These are phyloP conservation scores for Ambrosia trifida DNA, from an alignment of 129 eudicot species.

Conservation along the genomic window DNA sequence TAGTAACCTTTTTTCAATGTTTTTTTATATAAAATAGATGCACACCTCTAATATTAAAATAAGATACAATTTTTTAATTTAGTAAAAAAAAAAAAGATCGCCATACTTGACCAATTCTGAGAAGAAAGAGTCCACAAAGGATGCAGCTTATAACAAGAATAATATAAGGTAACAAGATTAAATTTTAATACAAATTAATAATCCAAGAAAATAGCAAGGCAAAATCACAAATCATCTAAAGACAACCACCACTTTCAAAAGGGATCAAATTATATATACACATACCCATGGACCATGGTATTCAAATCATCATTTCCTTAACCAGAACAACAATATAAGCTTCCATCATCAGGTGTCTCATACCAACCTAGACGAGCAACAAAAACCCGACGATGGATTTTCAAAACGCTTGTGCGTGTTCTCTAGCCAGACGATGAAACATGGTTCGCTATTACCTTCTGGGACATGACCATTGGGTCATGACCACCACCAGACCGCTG, in stretches of 20 bases:
- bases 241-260: constrained; percentile 29
- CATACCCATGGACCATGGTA: constrained; percentile 4
- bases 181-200: constrained; percentile 20
- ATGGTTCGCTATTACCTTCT: constrained; percentile 26
- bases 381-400: constrained; percentile 18
- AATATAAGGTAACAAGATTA: constrained; percentile 11
- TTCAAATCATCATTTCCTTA: constrained; percentile 15
- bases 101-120: constrained; percentile 8
- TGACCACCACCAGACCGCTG: constrained; percentile 38
- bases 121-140: constrained; percentile 2
- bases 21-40: too few species aligned
- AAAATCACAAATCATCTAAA: constrained; percentile 28
- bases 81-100: neutral
- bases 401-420: neutral
- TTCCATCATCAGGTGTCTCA: constrained; percentile 5
- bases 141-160: constrained; percentile 21
- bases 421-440: constrained; percentile 39
- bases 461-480: constrained; percentile 46
- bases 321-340: constrained; percentile 19
- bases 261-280: constrained; percentile 28
- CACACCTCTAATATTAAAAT: neutral
- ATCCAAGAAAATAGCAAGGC: constrained; percentile 25
- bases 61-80: neutral
- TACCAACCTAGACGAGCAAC: constrained; percentile 18
- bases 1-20: too few species aligned